A percentile compares a stretch with the other conserved stretches of the same genome.
Conservation (phyloP, 2,329 filamentous ascomycete genomes). For the Fusarium longipes region DNA sequence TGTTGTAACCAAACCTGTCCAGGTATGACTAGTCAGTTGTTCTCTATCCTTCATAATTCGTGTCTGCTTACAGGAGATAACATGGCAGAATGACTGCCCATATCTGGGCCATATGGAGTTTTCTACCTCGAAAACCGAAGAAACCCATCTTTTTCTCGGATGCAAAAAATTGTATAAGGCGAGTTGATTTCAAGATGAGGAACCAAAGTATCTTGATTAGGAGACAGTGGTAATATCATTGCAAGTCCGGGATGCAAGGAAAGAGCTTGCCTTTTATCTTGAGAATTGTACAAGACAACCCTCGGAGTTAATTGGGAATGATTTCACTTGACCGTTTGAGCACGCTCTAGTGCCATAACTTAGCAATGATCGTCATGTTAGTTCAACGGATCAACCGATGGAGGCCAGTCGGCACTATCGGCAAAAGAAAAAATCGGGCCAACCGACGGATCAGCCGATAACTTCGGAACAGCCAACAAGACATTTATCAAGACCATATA, state of each 20-base stretch:
- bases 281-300: neutral
- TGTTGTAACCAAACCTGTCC: neutral
- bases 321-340: neutral
- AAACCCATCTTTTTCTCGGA: neutral
- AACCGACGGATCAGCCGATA: slow-evolving; percentile 11
- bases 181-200: too few relatives aligned
- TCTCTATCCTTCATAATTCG: neutral
- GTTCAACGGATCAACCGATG: neutral
- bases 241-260: neutral
- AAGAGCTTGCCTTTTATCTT: neutral
- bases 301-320: neutral
- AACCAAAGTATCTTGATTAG: neutral
- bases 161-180: too few relatives aligned
- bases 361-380: neutral
- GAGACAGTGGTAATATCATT: neutral
- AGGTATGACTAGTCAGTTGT: fast-evolving
- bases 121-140: neutral
- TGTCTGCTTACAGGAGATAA: neutral
- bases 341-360: neutral
- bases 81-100: slow-evolving; percentile 5
- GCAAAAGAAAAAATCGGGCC: neutral
- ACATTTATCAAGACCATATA: neutral
- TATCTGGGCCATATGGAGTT: slow-evolving; percentile 9
- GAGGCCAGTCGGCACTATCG: neutral
- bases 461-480: neutral